Evolutionary conservation across 768 basidiomycete genomes (phyloP), one percentile per base, ranked within the genome.

Genomic region (Boletus pseudopeckii): DNA sequence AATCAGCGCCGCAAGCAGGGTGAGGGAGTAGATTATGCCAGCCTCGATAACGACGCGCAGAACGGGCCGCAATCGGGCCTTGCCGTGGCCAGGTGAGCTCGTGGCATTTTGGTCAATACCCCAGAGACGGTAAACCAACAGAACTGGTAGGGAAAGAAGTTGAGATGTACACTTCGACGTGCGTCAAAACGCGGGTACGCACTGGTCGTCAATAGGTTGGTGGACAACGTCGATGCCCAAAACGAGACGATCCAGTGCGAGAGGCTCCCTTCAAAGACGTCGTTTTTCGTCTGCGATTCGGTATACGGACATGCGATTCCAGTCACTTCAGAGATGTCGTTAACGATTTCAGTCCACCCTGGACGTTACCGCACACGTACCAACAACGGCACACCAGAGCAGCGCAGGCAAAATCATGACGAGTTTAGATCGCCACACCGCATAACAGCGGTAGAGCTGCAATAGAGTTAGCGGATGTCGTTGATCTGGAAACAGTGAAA

Each of bases 31-130:
- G 14, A 50, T 39, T 36, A 39, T 28, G 15, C 54, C 55, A 2
- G 55, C 54, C n/a, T 56, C 54, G 14, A 56, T 14, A 7, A 56
- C 14, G 32, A 49, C n/a, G 15, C 6, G 28, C 7, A 56, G 18
- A 11, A 56, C n/a, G n/a, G 24, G 42, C 2, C 24, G 36, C n/a
- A 56, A 20, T n/a, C 26, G 34, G n/a, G 54, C 56, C 8, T 20
- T 18, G 13, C 1, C 15, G 11, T 38, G 7, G 22, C 22, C 36
- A 33, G 7, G 14, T 14, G 20, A 17, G 3, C 20, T 11, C 22
- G 9, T 11, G 22, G 22, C 7, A 5, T 6, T 22, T 15, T 10
- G 33, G 22, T 22, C 33, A 17, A 47, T 4, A 11, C 5, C 11
- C 45, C 45, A 36, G 22, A 47, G 2, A 22, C 45, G 45, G 11